Evolutionary conservation across 2,329 filamentous ascomycete genomes (phyloP).

Genomic region (Macrophomina pseudophaseolina): DNA sequence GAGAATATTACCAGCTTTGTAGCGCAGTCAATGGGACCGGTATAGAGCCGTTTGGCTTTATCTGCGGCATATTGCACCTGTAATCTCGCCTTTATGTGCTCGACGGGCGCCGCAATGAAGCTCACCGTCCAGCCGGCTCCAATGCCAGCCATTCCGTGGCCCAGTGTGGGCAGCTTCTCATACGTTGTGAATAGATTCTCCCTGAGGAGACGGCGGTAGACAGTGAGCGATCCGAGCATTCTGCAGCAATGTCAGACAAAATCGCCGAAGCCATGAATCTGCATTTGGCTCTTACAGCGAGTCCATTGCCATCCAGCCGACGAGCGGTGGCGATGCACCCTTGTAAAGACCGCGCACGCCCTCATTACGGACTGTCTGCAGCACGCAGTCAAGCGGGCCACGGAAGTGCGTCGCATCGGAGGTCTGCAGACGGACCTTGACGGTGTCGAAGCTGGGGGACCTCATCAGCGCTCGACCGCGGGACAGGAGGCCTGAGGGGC

Average conservation of each 20-base stretch:
- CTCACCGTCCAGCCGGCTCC: constrained; percentile 88
- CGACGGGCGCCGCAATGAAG: constrained; percentile 90
- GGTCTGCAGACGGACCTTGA: constrained; percentile 95
- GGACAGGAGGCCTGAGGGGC: constrained; percentile 31
- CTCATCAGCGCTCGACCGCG: neutral
- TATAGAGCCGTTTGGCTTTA: constrained; percentile 79
- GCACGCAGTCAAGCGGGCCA: constrained; percentile 83
- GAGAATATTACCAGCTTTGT: constrained; percentile 62
- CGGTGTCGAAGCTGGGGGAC: constrained; percentile 79
- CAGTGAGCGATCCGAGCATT: constrained; percentile 90
- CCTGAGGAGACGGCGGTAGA: constrained; percentile 84
- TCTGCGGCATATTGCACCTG: constrained; percentile 90
- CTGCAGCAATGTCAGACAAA: constrained; percentile 32
- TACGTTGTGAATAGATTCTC: constrained; percentile 73
- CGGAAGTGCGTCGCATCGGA: constrained; percentile 76
- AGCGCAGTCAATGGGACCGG: constrained; percentile 83
- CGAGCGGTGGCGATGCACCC: constrained; percentile 85
- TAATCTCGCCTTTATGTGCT: constrained; percentile 91
- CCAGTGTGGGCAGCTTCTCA: constrained; percentile 70
- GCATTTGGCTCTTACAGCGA: constrained; percentile 54
- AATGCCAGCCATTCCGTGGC: constrained; percentile 86
- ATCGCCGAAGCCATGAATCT: neutral
- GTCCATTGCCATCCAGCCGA: constrained; percentile 99
- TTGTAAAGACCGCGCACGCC: constrained; percentile 89
- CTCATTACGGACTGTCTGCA: constrained; percentile 84